Base-by-base conservation (phyloP, 331 rosid genomes). In the Quercus phellos region DNA sequence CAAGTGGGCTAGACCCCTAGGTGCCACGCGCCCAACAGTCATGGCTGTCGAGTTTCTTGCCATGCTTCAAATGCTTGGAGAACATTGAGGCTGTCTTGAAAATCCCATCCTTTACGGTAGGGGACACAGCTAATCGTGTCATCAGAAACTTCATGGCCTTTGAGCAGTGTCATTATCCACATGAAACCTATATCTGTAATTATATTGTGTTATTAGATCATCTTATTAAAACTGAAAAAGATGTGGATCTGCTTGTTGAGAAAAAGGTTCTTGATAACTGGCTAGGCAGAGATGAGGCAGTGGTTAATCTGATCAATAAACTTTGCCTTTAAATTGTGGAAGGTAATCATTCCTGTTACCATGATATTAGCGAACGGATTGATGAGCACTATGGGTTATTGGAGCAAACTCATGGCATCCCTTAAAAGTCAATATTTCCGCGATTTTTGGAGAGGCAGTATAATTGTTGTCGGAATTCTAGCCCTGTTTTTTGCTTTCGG, bases 351-450 rank as follows among this genome's bases (percentile, higher is more conserved):
- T 70, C 38, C 0, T 81, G 46, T 38, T 71, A 81, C 21, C 3
- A 7, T 1, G 7, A 54, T 0, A 16, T 18, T 2, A 68, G 66
- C 0, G 4, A 63, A 7, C 0, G 16, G 1, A n/a, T 81, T 22
- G 24, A 76, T 8, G 11, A 0, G 0, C 78, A 75, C n/a, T 7
- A 32, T 24, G 2, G 34, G 54, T 13, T 4, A 0, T 0, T 54
- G 61, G 70, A 70, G 71, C 11, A 32, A 53, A 1, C 12, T 14
- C 59, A 81, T 84, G 88, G 88, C 81, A 0, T 27, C 85, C 35
- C 21, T 87, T 22, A 81, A 74, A 29, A 77, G 70, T 22, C 69
- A 81, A 8, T 84, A 87, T 67, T 84, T 87, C 51, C 70, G 69
- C 0, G 84, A 87, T 46, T 32, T 32, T 4, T 32, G 6, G 35